Evolutionary conservation across 768 basidiomycete genomes (phyloP).

Genomic region (Rickenella mellea): DNA sequence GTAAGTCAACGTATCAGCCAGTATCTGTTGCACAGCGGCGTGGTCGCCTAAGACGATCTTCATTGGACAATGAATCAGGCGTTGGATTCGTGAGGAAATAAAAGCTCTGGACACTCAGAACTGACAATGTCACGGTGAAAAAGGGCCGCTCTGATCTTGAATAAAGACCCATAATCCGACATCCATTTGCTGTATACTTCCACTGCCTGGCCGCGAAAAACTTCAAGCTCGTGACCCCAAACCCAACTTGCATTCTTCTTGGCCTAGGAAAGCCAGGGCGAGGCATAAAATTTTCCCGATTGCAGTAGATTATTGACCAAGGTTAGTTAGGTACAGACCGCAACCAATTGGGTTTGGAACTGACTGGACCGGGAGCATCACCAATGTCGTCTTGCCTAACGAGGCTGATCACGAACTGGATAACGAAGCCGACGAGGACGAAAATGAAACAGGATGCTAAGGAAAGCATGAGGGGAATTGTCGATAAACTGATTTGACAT

Average conservation of each 20-base stretch:
- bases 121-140: slow-evolving; percentile 28
- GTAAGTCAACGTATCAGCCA: slow-evolving; percentile 25
- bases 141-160: slow-evolving; percentile 27
- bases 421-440: too few relatives aligned
- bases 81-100: neutral
- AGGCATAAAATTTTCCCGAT: too few relatives aligned
- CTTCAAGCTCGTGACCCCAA: slow-evolving; percentile 28
- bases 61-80: neutral
- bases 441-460: too few relatives aligned
- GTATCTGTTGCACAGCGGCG: slow-evolving; percentile 27
- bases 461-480: too few relatives aligned
- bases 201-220: slow-evolving; percentile 22
- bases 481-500: too few relatives aligned
- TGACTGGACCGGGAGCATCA: too few relatives aligned
- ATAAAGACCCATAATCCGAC: slow-evolving; percentile 21
- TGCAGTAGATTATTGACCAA: too few relatives aligned
- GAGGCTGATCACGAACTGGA: too few relatives aligned
- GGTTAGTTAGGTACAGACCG: too few relatives aligned
- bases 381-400: too few relatives aligned
- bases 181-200: slow-evolving; percentile 26
- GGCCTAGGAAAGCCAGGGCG: slow-evolving; percentile 9
- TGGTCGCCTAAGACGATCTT: slow-evolving; percentile 27
- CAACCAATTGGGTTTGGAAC: too few relatives aligned
- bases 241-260: slow-evolving; percentile 11
- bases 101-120: neutral